Evolutionary conservation across 176 grass and related monocot species (phyloP).

Genomic region (Avena eriantha): DNA sequence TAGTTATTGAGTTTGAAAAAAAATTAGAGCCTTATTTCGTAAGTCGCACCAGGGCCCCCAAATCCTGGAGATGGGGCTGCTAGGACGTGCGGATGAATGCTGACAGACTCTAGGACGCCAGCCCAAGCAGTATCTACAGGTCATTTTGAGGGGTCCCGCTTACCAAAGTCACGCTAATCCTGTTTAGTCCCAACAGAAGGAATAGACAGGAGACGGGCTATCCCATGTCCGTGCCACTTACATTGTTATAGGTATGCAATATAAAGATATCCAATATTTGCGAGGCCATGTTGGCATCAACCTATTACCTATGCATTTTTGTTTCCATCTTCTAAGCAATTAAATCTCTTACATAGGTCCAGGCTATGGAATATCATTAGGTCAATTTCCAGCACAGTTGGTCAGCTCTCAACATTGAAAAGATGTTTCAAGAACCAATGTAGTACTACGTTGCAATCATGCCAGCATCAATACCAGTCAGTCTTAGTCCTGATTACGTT

Average conservation of each 20-base stretch:
- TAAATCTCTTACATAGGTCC: not conserved
- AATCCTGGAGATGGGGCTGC: no score
- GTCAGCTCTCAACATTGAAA: not conserved
- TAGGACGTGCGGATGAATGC: no score
- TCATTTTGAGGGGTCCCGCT: no score
- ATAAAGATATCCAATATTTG: not conserved
- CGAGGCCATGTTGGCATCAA: not conserved
- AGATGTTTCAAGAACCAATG: not conserved
- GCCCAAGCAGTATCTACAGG: no score
- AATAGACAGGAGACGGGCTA: no score
- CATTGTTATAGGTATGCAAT: not conserved
- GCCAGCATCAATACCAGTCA: not conserved
- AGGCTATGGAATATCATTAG: not conserved
- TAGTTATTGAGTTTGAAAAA: no score
- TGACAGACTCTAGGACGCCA: no score
- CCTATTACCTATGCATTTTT: constrained; percentile 1
- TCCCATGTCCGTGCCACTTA: no score
- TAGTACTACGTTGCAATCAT: not conserved
- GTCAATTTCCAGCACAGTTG: not conserved
- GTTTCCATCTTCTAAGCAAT: not conserved
- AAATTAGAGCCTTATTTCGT: no score
- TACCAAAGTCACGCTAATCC: no score
- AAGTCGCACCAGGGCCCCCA: no score
- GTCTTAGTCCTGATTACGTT: not conserved
- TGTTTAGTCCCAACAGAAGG: no score